phyloP scores from a whole-genome alignment of 176 grass and related monocot genomes.

The Oryza meridionalis region DNA sequence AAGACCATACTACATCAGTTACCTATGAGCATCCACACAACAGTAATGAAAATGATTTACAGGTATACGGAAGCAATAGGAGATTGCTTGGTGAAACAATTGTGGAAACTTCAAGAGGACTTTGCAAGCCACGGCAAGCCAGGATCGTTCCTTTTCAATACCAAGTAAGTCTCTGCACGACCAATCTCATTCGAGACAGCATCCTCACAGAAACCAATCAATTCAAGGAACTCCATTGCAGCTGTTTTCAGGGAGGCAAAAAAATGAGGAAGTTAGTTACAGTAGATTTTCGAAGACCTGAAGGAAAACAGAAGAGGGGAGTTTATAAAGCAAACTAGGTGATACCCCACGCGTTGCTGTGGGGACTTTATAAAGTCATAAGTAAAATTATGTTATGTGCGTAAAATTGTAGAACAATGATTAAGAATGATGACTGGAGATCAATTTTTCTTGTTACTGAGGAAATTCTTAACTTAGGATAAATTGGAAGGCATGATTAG shows the following conservation, averaged over 20 bases:
- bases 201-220: slow-evolving; percentile 89
- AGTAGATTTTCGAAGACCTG: background rate
- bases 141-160: slow-evolving; percentile 93
- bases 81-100: background rate
- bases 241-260: slow-evolving; percentile 42
- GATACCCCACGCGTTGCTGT: too few relatives aligned
- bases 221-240: slow-evolving; percentile 86
- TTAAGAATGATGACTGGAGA: too few relatives aligned
- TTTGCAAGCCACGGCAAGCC: slow-evolving; percentile 89
- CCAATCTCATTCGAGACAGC: slow-evolving; percentile 67
- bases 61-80: background rate
- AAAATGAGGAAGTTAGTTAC: background rate
- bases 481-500: too few relatives aligned
- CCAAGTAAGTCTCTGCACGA: slow-evolving; percentile 63
- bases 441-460: too few relatives aligned
- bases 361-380: too few relatives aligned
- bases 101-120: slow-evolving; percentile 78
- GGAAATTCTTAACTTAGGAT: too few relatives aligned
- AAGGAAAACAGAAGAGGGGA: background rate
- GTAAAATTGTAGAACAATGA: too few relatives aligned
- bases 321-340: background rate
- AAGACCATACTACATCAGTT: slow-evolving; percentile 7
- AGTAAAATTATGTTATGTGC: too few relatives aligned
- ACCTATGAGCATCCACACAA: background rate
- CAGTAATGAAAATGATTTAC: slow-evolving; percentile 22